Evolutionary conservation across 176 grass and related monocot species (phyloP).

Genomic region (Luzula sylvatica): DNA sequence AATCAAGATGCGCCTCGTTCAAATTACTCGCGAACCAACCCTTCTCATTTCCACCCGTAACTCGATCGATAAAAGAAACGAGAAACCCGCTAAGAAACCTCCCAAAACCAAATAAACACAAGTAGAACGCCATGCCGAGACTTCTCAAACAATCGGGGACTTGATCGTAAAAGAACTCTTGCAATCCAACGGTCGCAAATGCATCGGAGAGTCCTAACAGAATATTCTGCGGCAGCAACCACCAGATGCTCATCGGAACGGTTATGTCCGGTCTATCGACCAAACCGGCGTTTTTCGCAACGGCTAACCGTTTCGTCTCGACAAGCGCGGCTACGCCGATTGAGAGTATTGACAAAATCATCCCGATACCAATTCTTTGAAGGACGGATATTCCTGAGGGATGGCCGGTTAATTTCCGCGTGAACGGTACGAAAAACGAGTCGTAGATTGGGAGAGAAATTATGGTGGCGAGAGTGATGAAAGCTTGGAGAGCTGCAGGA

Average conservation of each 20-base stretch:
- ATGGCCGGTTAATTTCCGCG: conserved; percentile 27
- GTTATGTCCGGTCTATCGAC: conserved; percentile 22
- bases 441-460: conserved; percentile 45
- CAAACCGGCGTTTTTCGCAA: conserved; percentile 30
- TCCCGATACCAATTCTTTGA: conserved; percentile 49
- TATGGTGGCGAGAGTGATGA: conserved; percentile 28
- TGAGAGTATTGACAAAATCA: conserved; percentile 25
- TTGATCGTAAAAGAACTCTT: conserved; percentile 97
- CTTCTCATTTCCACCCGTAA: conserved; percentile 10
- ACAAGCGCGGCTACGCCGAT: conserved; percentile 46
- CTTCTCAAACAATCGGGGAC: conserved; percentile 42
- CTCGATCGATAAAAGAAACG: conserved; percentile 37
- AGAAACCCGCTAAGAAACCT: conserved; percentile 40
- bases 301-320: conserved; percentile 39
- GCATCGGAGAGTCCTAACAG: conserved; percentile 59
- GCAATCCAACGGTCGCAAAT: conserved; percentile 62
- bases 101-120: conserved; percentile 46
- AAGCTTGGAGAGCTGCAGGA: conserved; percentile 45
- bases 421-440: conserved; percentile 36
- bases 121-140: conserved; percentile 47
- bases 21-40: conserved; percentile 63
- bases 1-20: conserved; percentile 60
- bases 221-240: conserved; percentile 78
- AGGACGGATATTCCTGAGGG: conserved; percentile 53
- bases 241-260: conserved; percentile 82